Conservation (phyloP, 2,329 filamentous ascomycete species). For the Penicillium oxalicum region DNA sequence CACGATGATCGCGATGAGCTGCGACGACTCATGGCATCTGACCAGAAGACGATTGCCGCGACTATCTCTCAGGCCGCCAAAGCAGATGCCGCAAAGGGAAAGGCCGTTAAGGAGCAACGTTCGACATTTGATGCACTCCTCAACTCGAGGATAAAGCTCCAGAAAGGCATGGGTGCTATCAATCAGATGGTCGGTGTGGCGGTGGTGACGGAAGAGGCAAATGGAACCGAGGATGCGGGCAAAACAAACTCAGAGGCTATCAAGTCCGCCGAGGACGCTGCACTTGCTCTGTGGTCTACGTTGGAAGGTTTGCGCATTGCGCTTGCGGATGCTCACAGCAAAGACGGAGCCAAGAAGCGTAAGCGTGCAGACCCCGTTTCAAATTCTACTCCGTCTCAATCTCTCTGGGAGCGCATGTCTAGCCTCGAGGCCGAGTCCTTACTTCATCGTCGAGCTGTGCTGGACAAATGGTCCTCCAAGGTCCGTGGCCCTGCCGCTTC, state of each 20-base stretch:
- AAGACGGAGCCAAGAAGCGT: slow-evolving; percentile 35
- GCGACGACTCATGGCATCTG: slow-evolving; percentile 60
- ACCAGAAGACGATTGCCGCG: slow-evolving; percentile 60
- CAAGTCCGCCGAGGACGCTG: slow-evolving; percentile 77
- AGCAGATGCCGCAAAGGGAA: slow-evolving; percentile 76
- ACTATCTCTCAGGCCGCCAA: slow-evolving; percentile 62
- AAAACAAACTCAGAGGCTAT: slow-evolving; percentile 44
- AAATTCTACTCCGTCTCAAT: slow-evolving; percentile 49
- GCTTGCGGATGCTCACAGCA: slow-evolving; percentile 34
- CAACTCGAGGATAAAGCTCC: slow-evolving; percentile 84
- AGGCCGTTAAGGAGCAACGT: slow-evolving; percentile 78
- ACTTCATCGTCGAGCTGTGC: slow-evolving; percentile 60
- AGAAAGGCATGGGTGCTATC: slow-evolving; percentile 78
- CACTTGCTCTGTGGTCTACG: slow-evolving; percentile 76
- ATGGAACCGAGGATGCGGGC: slow-evolving; percentile 6
- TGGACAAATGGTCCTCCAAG: slow-evolving; percentile 89
- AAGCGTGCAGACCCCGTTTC: slow-evolving; percentile 49
- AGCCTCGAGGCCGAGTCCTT: slow-evolving; percentile 56
- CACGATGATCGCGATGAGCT: slow-evolving; percentile 52
- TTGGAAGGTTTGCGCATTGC: slow-evolving; percentile 42
- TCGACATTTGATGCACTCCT: slow-evolving; percentile 81
- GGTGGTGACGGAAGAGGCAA: slow-evolving; percentile 25
- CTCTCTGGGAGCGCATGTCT: slow-evolving; percentile 68
- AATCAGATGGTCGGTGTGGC: slow-evolving; percentile 61
- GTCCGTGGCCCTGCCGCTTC: slow-evolving; percentile 52